Base-by-base conservation (phyloP, 768 basidiomycete species). In the Chalciporus pseudorubinellus region DNA sequence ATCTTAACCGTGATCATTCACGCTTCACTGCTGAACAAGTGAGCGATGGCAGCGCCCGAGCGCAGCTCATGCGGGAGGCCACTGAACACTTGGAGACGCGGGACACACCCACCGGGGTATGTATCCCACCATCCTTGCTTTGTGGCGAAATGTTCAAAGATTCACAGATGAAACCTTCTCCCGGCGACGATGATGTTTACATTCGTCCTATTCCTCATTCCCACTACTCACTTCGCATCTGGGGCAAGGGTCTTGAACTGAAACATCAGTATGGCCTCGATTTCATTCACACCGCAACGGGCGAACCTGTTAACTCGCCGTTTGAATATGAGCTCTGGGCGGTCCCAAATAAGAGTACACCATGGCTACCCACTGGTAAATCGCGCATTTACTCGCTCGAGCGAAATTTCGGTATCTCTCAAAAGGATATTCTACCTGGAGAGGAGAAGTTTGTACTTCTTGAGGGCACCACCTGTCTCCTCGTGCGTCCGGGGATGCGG, bases 241-340 rank as follows among this genome's bases (percentile, higher is more conserved):
- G 48, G 48, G 48, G 48, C 18, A 40, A 19, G 12, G 48, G 48
- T 13, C 48, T 49, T 7, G 48, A 49, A 24, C 19, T 8, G 34
- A 41, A 14, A 24, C 38, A 11, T 9, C 13, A 38, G 20, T 48
- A 48, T 18, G 16, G 38, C 14, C 38, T 48, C 21, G 47, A 48
- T 19, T 48, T 24, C 11, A n/a, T 48, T 19, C 21, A 20, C 22
- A 26, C 48, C 4, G 12, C 7, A 16, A 49, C 48, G 11, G 48
- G 39, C 21, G 16, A 49, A 39, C 21, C 48, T n/a, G 39, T 41
- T 6, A 42, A 41, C 24, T 40, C 39, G 29, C 48, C 39, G 16
- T 31, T n/a, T 2, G 9, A 16, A 4, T 39, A 41, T 6, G 40
- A 41, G 40, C 40, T 41, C 12, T 41, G 40, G 40, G 40, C 10